These are phyloP conservation scores for Apiotrichum porosum DNA, from an alignment of 1,284 basidiomycete genomes.

Conservation along the genomic window DNA sequence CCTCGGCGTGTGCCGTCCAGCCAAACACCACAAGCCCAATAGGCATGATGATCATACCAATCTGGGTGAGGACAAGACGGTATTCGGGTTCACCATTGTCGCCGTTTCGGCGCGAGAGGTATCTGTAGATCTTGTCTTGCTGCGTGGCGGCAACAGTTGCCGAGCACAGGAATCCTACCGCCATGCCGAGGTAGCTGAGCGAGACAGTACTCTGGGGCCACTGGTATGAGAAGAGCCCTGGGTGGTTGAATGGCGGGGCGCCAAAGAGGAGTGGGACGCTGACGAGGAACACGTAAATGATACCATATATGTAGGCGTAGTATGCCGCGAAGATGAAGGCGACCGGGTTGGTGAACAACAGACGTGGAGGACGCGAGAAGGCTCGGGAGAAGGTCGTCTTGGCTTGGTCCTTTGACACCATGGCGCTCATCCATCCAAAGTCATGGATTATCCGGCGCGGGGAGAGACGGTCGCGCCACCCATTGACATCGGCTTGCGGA, in stretches of 20 bases:
- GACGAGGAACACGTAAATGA: slow-evolving; percentile 50
- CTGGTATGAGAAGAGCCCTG: slow-evolving; percentile 45
- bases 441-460: slow-evolving; percentile 21
- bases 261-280: slow-evolving; percentile 50
- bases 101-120: slow-evolving; percentile 30
- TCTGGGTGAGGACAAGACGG: slow-evolving; percentile 47
- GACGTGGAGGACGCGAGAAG: slow-evolving; percentile 47
- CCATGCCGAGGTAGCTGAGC: slow-evolving; percentile 48
- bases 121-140: slow-evolving; percentile 50
- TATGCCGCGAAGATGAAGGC: slow-evolving; percentile 49
- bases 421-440: slow-evolving; percentile 35
- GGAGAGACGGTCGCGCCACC: slow-evolving; percentile 15
- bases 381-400: slow-evolving; percentile 29
- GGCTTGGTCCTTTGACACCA: slow-evolving; percentile 35
- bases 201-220: slow-evolving; percentile 47
- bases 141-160: slow-evolving; percentile 43
- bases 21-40: slow-evolving; percentile 47
- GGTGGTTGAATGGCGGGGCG: slow-evolving; percentile 33
- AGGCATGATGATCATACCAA: slow-evolving; percentile 52
- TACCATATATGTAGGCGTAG: slow-evolving; percentile 51
- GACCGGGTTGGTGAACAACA: slow-evolving; percentile 47
- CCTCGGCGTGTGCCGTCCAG: slow-evolving; percentile 44
- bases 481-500: slow-evolving; percentile 13
- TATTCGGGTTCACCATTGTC: slow-evolving; percentile 47
- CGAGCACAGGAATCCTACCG: slow-evolving; percentile 47